A percentile compares a stretch with the other conserved stretches of the same genome.
phyloP scores from a whole-genome alignment of 192 early-diverging fungal species.

The Funneliformis mosseae region DNA sequence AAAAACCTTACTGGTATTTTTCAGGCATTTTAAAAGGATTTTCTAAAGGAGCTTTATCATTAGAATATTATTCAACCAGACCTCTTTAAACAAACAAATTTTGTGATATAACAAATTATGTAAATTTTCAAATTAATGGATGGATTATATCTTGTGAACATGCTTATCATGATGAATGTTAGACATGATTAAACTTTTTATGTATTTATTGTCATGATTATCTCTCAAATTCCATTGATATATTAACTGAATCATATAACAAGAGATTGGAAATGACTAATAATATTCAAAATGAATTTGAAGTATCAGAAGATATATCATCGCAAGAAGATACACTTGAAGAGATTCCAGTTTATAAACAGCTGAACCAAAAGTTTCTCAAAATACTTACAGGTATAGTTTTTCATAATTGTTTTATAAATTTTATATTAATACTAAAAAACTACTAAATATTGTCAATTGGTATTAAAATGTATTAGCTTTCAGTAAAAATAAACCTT shows the following conservation, averaged over 20 bases:
- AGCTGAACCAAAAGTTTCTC: background rate
- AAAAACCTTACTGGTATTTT: slow-evolving; percentile 3
- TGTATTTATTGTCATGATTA: slow-evolving; percentile 1
- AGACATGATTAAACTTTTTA: background rate
- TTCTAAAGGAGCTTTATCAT: background rate
- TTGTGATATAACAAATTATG: background rate
- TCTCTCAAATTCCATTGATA: background rate
- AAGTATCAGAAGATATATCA: background rate
- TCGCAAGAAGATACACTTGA: background rate
- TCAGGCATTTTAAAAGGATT: background rate
- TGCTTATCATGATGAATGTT: background rate
- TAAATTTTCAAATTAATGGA: background rate
- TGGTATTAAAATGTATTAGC: too few species aligned
- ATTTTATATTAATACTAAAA: too few species aligned
- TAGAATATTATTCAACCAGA: background rate
- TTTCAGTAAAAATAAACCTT: too few species aligned
- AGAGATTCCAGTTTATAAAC: background rate
- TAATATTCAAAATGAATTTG: background rate
- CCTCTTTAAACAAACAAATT: background rate
- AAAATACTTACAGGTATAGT: background rate
- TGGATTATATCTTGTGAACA: background rate
- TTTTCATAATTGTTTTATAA: too few species aligned
- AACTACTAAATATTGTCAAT: too few species aligned
- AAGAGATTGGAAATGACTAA: background rate
- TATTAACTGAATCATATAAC: background rate